Conservation (phyloP, 352 stramenopile species). For the Salisapilia sapeloensis region DNA sequence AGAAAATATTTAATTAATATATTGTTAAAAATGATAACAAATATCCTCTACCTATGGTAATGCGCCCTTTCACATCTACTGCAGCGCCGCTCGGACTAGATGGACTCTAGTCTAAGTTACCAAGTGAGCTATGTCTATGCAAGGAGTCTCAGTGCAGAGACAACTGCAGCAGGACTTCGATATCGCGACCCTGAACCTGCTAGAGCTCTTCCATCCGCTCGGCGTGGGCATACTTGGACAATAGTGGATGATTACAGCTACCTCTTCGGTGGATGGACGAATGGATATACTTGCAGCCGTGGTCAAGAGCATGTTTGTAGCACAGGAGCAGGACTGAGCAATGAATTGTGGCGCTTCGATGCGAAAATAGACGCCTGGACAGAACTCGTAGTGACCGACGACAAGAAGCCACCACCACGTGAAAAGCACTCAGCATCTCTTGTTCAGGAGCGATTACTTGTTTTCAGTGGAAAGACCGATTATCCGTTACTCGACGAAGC, state of each 20-base stretch:
- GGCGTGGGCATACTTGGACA: slow-evolving; percentile 40
- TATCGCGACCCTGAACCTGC: no score
- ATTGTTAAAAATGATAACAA: no score
- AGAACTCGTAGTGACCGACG: slow-evolving; percentile 6
- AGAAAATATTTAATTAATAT: no score
- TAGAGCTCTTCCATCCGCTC: slow-evolving; percentile 32
- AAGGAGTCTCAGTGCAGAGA: no score
- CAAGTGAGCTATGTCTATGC: no score
- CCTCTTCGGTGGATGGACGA: slow-evolving; percentile 39
- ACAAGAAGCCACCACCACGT: slow-evolving; percentile 9
- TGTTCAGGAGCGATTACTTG: slow-evolving; percentile 20
- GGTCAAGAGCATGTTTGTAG: slow-evolving; percentile 24
- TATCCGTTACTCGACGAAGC: slow-evolving; percentile 7
- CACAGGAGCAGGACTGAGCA: slow-evolving; percentile 16
- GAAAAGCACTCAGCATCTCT: slow-evolving; percentile 46
- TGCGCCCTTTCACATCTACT: no score
- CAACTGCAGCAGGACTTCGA: no score
- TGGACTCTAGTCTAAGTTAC: no score
- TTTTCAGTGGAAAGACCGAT: slow-evolving; percentile 34
- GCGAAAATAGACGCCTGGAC: slow-evolving; percentile 28
- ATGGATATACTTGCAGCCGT: slow-evolving; percentile 38
- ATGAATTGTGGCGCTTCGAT: slow-evolving; percentile 60
- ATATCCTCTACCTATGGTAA: no score
- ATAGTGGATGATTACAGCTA: slow-evolving; percentile 27
- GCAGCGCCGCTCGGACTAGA: no score